Conservation (phyloP, 2,329 filamentous ascomycete genomes). For the Paecilomyces sp. region DNA sequence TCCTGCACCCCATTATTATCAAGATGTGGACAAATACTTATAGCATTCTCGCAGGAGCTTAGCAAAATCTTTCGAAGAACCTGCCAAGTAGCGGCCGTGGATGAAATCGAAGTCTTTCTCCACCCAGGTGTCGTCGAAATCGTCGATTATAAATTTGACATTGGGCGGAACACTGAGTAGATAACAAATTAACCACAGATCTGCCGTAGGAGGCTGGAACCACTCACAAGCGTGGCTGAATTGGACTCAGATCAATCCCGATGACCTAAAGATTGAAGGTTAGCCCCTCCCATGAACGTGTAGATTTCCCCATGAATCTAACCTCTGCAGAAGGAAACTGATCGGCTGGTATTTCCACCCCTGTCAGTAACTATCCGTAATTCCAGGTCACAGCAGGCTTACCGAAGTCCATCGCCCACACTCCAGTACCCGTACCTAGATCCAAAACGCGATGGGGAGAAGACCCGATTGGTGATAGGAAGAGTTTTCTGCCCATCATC, state of each 20-base stretch:
- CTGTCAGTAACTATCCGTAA: neutral
- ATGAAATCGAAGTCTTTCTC: conserved; percentile 53
- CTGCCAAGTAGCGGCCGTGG: conserved; percentile 50
- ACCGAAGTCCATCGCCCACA: conserved; percentile 22
- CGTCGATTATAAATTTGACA: conserved; percentile 51
- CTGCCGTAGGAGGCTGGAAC: neutral
- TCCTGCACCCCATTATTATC: neutral
- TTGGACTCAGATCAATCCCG: conserved; percentile 23
- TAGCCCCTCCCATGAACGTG: neutral
- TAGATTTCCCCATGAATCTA: neutral
- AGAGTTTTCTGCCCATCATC: conserved; percentile 10
- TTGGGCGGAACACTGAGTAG: conserved; percentile 43
- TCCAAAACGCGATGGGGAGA: conserved; percentile 10
- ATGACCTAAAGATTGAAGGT: conserved; percentile 7
- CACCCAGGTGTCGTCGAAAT: conserved; percentile 52
- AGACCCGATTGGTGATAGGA: conserved; percentile 11
- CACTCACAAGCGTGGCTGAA: conserved; percentile 13
- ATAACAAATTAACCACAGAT: neutral
- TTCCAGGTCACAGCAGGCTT: neutral
- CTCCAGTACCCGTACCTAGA: conserved; percentile 14
- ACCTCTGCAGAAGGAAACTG: conserved; percentile 17
- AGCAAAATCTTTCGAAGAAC: conserved; percentile 51
- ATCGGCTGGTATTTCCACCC: conserved; percentile 12
- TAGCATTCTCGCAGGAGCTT: conserved; percentile 40
- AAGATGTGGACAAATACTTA: conserved; percentile 13